A percentile compares a stretch with the other conserved stretches of the same genome.
Evolutionary conservation across 371 early-diverging fungal species (phyloP).

Genomic region (Mucor mucedo): DNA sequence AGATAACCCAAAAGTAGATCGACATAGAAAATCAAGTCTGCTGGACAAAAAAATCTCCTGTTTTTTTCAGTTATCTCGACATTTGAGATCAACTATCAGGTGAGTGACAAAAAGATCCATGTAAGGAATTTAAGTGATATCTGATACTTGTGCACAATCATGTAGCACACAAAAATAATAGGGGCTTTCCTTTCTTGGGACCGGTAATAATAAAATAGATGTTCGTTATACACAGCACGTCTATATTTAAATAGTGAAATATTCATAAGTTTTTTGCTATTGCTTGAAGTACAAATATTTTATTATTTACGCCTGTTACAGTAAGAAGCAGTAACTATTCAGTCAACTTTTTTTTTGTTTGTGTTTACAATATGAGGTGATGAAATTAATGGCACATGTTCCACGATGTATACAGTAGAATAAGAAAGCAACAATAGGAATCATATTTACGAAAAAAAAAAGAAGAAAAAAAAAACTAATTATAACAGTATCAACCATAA

Average conservation of each 20-base stretch:
- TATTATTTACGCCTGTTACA: no score
- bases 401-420: no score
- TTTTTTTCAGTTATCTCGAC: slow-evolving; percentile 5
- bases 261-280: no score
- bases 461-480: neutral
- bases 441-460: neutral
- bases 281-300: no score
- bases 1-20: slow-evolving; percentile 5
- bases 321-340: no score
- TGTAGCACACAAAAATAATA: neutral
- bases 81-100: slow-evolving; percentile 6
- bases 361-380: no score
- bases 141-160: slow-evolving; percentile 2
- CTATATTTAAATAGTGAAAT: neutral
- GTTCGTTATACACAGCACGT: neutral
- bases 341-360: no score
- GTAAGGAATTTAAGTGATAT: neutral
- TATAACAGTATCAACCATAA: slow-evolving; percentile 9
- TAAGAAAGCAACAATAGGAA: neutral
- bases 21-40: neutral
- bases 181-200: neutral
- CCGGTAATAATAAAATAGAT: neutral
- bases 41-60: neutral
- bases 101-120: neutral
- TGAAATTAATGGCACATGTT: no score